Evolutionary conservation across 2,329 filamentous ascomycete genomes (phyloP).

Genomic region (Calonectria fujianensis): DNA sequence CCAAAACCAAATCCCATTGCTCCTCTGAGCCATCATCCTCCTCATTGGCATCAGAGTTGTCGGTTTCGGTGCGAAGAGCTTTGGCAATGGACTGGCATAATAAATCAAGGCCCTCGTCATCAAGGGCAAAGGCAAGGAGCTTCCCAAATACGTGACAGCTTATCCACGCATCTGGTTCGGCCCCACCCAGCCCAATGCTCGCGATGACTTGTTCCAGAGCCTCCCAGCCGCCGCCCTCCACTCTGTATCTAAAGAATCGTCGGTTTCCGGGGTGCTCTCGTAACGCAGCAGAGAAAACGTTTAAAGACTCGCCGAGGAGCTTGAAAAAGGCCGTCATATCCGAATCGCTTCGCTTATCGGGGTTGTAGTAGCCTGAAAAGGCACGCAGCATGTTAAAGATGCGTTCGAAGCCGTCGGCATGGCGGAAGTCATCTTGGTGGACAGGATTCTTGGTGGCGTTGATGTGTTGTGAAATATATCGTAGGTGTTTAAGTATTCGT

Average conservation of each 20-base stretch:
- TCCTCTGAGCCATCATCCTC: conserved; percentile 61
- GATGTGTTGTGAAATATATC: conserved; percentile 79
- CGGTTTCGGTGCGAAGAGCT: conserved; percentile 58
- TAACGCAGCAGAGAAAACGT: conserved; percentile 84
- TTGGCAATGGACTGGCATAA: conserved; percentile 76
- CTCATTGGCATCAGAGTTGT: conserved; percentile 49
- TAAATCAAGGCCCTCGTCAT: conserved; percentile 83
- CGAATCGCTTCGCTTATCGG: conserved; percentile 74
- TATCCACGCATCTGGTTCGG: conserved; percentile 80
- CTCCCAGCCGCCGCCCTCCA: conserved; percentile 87
- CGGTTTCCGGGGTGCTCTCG: conserved; percentile 89
- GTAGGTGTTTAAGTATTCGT: conserved; percentile 73
- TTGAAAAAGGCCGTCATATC: conserved; percentile 81
- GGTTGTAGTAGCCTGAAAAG: conserved; percentile 85
- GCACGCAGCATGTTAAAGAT: conserved; percentile 81
- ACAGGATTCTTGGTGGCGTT: conserved; percentile 68
- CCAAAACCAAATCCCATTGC: conserved; percentile 63
- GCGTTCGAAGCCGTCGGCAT: conserved; percentile 85
- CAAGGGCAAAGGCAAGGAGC: conserved; percentile 86
- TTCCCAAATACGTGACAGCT: conserved; percentile 87
- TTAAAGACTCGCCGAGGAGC: conserved; percentile 82
- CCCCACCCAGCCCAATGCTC: conserved; percentile 78
- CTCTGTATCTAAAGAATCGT: conserved; percentile 86
- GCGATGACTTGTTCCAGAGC: conserved; percentile 83
- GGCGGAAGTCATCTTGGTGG: conserved; percentile 87